Evolutionary conservation across 371 early-diverging fungal species (phyloP).

Genomic region (Haplosporangium sp.): DNA sequence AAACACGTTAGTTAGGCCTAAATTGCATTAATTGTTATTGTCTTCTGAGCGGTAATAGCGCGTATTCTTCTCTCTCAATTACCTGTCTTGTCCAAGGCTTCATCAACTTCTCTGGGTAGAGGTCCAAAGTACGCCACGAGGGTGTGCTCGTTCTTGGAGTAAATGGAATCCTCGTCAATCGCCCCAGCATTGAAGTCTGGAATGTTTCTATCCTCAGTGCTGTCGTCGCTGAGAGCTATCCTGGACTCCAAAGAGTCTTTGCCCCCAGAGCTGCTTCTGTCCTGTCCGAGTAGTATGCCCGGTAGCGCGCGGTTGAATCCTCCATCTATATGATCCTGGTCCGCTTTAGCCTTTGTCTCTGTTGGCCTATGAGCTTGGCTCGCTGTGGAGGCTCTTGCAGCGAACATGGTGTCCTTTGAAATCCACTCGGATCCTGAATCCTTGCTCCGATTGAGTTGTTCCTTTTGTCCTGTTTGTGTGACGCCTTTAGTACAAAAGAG

Average conservation of each 20-base stretch:
- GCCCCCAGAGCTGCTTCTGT: constrained; percentile 4
- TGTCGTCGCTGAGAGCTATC: constrained; percentile 21
- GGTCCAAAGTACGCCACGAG: constrained; percentile 51
- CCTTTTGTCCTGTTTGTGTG: no score
- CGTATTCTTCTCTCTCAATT: background rate
- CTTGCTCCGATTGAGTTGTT: no score
- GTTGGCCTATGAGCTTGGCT: constrained; percentile 8
- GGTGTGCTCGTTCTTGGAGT: constrained; percentile 39
- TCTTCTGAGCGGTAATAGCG: no score
- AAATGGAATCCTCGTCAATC: constrained; percentile 42
- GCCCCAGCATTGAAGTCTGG: constrained; percentile 5
- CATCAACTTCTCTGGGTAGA: constrained; percentile 41
- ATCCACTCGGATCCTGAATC: background rate
- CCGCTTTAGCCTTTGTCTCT: background rate
- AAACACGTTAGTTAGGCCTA: background rate
- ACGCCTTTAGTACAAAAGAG: no score
- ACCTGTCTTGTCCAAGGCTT: constrained; percentile 40
- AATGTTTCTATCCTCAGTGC: background rate
- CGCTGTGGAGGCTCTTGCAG: constrained; percentile 39
- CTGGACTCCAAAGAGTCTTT: constrained; percentile 17
- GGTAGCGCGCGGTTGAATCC: background rate
- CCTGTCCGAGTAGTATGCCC: background rate
- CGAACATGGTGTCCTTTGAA: constrained; percentile 40
- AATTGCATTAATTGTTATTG: no score
- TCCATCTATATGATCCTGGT: background rate